phyloP scores from a whole-genome alignment of 768 basidiomycete genomes.

The Suillus americanus region DNA sequence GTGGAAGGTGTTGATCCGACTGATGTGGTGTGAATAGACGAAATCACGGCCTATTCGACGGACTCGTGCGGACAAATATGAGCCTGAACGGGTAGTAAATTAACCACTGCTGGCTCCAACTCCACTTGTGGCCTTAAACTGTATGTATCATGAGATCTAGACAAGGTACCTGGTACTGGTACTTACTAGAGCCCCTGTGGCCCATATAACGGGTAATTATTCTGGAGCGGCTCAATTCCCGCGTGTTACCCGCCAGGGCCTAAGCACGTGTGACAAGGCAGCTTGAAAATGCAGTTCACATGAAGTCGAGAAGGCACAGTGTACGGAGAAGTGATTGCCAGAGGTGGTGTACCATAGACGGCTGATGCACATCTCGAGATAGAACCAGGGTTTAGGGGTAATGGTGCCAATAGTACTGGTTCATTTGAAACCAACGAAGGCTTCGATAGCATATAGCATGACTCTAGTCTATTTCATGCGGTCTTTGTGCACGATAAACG shows the following conservation, averaged over 20 bases:
- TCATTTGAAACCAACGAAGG: conserved; percentile 11
- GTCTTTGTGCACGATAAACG: conserved; percentile 13
- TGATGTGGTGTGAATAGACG: background rate
- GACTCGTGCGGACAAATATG: background rate
- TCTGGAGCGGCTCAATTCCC: background rate
- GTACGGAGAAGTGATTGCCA: background rate
- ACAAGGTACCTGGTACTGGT: background rate
- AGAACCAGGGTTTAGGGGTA: conserved; percentile 5
- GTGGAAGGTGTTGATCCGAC: background rate
- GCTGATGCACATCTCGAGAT: background rate
- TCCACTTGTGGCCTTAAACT: background rate
- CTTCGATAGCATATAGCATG: conserved; percentile 17
- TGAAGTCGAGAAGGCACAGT: background rate
- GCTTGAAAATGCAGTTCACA: background rate
- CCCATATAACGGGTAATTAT: background rate
- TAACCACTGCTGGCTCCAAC: background rate
- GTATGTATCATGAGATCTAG: background rate
- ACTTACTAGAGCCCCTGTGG: background rate
- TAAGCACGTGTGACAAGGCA: background rate
- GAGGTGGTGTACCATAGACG: conserved; percentile 16
- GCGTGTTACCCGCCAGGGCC: background rate
- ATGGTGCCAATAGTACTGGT: background rate
- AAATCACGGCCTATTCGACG: background rate
- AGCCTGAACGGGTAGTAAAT: background rate
- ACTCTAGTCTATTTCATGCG: conserved; percentile 14